These are phyloP conservation scores for Curvularia lunata DNA, from an alignment of 2,329 filamentous ascomycete species.

Conservation along the genomic window DNA sequence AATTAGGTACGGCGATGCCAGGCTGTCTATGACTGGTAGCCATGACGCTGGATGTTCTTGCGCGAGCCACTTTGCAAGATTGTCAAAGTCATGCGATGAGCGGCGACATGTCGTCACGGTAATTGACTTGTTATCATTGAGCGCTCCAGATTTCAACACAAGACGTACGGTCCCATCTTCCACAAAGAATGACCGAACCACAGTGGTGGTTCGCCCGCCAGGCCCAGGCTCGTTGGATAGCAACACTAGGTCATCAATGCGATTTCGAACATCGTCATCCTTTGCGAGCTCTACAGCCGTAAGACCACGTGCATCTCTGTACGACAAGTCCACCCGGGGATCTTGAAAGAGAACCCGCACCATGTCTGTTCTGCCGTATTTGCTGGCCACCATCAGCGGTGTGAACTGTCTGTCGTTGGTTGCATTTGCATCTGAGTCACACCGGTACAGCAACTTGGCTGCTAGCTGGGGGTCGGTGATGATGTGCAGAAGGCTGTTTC, in stretches of 20 bases:
- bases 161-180: conserved; percentile 94
- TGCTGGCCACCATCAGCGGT: conserved; percentile 96
- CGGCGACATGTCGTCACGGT: conserved; percentile 94
- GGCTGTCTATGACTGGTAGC: conserved; percentile 78
- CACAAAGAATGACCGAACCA: conserved; percentile 95
- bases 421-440: conserved; percentile 95
- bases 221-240: conserved; percentile 70
- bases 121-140: conserved; percentile 79
- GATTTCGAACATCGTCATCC: conserved; percentile 95
- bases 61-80: conserved; percentile 79
- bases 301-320: conserved; percentile 84
- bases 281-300: conserved; percentile 97
- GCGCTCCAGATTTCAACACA: conserved; percentile 91
- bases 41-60: conserved; percentile 95
- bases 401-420: conserved; percentile 96
- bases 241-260: conserved; percentile 90
- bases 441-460: conserved; percentile 75
- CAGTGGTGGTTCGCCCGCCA: conserved; percentile 85
- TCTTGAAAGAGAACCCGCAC: conserved; percentile 88
- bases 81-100: conserved; percentile 88
- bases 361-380: conserved; percentile 94
- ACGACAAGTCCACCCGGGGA: conserved; percentile 80
- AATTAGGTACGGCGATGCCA: conserved; percentile 89
- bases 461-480: conserved; percentile 85
- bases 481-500: conserved; percentile 95